Evolutionary conservation across 768 basidiomycete genomes (phyloP), one percentile per base, ranked within the genome.

Genomic region (Lepiota venenata): DNA sequence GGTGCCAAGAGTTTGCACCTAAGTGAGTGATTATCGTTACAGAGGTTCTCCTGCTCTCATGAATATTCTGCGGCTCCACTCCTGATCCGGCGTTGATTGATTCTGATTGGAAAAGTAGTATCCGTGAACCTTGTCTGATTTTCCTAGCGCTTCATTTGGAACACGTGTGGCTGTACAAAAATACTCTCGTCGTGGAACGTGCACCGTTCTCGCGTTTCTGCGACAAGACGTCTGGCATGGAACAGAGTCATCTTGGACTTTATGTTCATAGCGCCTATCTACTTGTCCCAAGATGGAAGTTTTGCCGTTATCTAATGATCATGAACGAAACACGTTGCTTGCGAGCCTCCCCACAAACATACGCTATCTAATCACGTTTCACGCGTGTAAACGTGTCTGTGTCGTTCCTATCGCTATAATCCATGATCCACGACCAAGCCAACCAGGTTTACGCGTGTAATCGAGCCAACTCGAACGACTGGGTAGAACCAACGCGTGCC

Each of bases 261-360:
- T 32, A 42, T 42, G 35, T 43, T 20, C 20, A 32, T 14, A n/a
- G 41, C 40, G 50, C 20, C 25, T 51, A 43, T 43, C 50, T 51
- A n/a, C 25, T 51, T 32, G 9, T 32, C 41, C 21, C 22, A 36
- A 18, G 41, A 35, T 32, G 10, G 27, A 46, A 35, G 36, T 20
- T 36, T 46, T 47, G 46, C 40, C 20, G 45, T 38, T 21, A 21
- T 27, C 25, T 20, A 38, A 22, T 51, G 29, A 43, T 41, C 11
- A 35, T 16, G 22, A 32, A 14, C 35, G 52, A 54, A 47, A 35
- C 52, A 54, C 52, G 52, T 54, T 54, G 37, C 29, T 29, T 54
- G 45, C 20, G 45, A 54, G 46, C 52, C 45, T 40, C 52, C 46
- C 44, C 52, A 47, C 45, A 40, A 54, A 47, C 52, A 54, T 54